Conservation (phyloP, 2,329 filamentous ascomycete species). For the Aspergillus transmontanensis region DNA sequence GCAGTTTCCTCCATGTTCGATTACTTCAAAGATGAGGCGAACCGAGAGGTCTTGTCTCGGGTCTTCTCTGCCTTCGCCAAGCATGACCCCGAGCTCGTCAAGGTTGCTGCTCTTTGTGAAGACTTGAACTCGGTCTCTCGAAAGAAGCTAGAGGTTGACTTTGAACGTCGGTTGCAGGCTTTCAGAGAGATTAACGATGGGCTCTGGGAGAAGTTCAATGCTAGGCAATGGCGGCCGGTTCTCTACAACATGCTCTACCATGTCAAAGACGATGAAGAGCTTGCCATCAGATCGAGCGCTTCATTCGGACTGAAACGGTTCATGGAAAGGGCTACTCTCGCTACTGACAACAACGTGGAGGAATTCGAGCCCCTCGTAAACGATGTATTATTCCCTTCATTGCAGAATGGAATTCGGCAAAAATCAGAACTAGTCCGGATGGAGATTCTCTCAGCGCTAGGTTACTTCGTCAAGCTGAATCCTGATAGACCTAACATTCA, state of each 20-base stretch:
- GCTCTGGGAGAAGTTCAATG: conserved; percentile 61
- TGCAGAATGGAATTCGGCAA: conserved; percentile 76
- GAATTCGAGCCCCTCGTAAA: conserved; percentile 63
- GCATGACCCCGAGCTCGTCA: conserved; percentile 61
- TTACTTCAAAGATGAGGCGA: conserved; percentile 82
- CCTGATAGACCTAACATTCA: conserved; percentile 69
- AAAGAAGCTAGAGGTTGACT: conserved; percentile 79
- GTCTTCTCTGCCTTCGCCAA: conserved; percentile 72
- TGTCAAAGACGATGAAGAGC: conserved; percentile 82
- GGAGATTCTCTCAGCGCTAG: conserved; percentile 79
- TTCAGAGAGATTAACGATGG: conserved; percentile 72
- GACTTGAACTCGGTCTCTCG: conserved; percentile 79
- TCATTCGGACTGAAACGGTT: conserved; percentile 79
- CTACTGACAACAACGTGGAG: conserved; percentile 44
- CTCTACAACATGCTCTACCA: conserved; percentile 89
- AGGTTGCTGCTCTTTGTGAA: conserved; percentile 70
- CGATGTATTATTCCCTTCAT: conserved; percentile 69
- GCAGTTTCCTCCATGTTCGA: conserved; percentile 82
- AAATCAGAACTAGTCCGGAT: conserved; percentile 79
- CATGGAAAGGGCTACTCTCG: conserved; percentile 63
- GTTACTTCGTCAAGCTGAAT: conserved; percentile 73
- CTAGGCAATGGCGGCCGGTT: conserved; percentile 82
- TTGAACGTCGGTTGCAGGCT: conserved; percentile 75
- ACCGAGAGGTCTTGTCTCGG: conserved; percentile 71
- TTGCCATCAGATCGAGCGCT: conserved; percentile 81